Conservation (phyloP, 2,329 filamentous ascomycete species). For the Paramyrothecium roridum region DNA sequence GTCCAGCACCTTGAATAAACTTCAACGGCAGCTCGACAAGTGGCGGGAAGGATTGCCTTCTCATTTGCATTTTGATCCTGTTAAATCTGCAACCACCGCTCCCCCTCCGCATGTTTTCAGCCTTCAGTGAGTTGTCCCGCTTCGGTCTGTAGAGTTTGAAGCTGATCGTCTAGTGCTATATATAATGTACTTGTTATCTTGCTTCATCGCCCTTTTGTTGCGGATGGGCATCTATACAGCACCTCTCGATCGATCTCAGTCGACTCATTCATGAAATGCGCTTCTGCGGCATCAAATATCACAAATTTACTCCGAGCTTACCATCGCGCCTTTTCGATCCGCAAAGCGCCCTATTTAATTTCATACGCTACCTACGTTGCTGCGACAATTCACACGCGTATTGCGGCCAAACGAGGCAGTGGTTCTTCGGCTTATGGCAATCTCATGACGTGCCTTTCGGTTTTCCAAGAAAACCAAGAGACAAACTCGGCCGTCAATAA, state of each 20-base stretch:
- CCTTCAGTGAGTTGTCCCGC: conserved; percentile 25
- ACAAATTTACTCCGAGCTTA: conserved; percentile 40
- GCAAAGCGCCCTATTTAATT: conserved; percentile 48
- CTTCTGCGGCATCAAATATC: conserved; percentile 42
- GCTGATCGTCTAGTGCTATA: conserved; percentile 30
- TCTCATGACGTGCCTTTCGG: conserved; percentile 39
- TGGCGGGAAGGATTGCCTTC: conserved; percentile 39
- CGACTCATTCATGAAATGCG: conserved; percentile 41
- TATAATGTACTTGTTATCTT: conserved; percentile 50
- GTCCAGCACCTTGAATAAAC: conserved; percentile 26
- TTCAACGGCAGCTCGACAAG: conserved; percentile 36
- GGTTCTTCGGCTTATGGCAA: conserved; percentile 34
- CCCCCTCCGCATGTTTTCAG: conserved; percentile 43
- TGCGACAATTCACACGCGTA: conserved; percentile 49
- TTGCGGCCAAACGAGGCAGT: conserved; percentile 40
- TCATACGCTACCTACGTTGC: conserved; percentile 54
- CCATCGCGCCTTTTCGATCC: conserved; percentile 39
- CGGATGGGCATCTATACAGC: conserved; percentile 44
- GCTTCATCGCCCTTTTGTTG: conserved; percentile 50
- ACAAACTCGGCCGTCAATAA: conserved; percentile 46
- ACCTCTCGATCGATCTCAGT: conserved; percentile 35
- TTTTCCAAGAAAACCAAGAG: conserved; percentile 46
- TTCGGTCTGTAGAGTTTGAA: not conserved
- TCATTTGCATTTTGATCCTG: conserved; percentile 35
- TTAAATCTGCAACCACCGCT: conserved; percentile 9